phyloP scores from a whole-genome alignment of 768 basidiomycete genomes.

The Solioccasus polychromus region DNA sequence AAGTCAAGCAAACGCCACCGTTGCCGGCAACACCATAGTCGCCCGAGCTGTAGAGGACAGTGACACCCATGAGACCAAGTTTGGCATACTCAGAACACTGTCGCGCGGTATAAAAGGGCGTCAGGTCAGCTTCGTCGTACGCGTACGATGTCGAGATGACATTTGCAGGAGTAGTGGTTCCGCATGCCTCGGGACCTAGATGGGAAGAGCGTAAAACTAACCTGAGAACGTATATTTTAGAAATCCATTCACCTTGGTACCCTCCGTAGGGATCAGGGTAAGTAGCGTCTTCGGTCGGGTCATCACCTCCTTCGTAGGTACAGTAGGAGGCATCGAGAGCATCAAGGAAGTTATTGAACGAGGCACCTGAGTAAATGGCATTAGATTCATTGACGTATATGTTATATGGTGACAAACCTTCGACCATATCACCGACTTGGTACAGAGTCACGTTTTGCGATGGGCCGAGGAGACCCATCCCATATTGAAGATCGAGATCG shows the following conservation, averaged over 20 bases:
- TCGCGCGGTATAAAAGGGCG: conserved; percentile 35
- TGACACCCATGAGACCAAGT: conserved; percentile 36
- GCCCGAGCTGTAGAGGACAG: conserved; percentile 33
- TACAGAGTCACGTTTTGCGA: conserved; percentile 28
- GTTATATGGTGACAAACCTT: conserved; percentile 13
- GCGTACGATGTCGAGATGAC: conserved; percentile 46
- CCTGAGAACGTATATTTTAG: no score
- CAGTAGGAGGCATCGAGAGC: no score
- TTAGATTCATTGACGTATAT: background rate
- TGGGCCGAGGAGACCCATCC: conserved; percentile 26
- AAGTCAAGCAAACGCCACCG: conserved; percentile 29
- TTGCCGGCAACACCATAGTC: conserved; percentile 33
- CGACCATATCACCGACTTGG: conserved; percentile 29
- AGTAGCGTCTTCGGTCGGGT: no score
- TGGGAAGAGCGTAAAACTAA: no score
- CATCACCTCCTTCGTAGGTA: no score
- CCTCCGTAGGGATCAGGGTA: no score
- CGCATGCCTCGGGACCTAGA: conserved; percentile 34
- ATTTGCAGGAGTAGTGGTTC: conserved; percentile 35
- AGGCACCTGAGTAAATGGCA: no score
- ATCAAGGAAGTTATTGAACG: no score
- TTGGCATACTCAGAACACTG: conserved; percentile 50
- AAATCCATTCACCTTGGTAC: no score
- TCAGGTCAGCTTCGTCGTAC: conserved; percentile 36
- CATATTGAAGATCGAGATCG: conserved; percentile 31